Evolutionary conservation across 306 rosid species (phyloP), one percentile per base, ranked within the genome.

Genomic region (Abrus pulchellus): DNA sequence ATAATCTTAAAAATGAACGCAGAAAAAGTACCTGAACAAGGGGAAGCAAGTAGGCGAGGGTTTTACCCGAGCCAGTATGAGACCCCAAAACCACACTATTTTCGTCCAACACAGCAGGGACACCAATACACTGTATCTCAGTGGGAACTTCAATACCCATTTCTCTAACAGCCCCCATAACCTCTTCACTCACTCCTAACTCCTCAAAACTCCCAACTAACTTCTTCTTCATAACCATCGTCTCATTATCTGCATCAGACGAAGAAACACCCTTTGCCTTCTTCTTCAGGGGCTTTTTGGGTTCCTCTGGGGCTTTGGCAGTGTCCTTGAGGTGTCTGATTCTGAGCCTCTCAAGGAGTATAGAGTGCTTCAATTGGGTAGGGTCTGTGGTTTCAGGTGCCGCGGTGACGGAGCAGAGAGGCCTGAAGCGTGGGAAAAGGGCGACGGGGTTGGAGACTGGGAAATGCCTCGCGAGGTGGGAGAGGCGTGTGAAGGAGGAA

Each of bases 41-140:
- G 10, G 99, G 99, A 7, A 95, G 89, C 90, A 95, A 75, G 79
- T 95, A 95, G 72, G 99, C 99, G 32, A 95, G 89, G 44, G 99
- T 95, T 78, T 93, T 93, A 12, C 99, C 99, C 61, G 99, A 95
- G 2, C 99, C 99, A 77, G 99, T 93, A 80, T 93, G 98, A 49
- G 98, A 95, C 72, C 99, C 98, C 86, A 95, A 86, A 74, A 95
- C 97, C 44, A 95, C 97, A 75, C 93, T 92, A 68, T 84, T 88
- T 52, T 84, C 99, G 48, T 87, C 94, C 89, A 93, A 84, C 28
- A 95, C 92, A 64, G 97, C 90, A 12, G 97, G 99, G 4, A 93
- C 78, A 48, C 98, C 99, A 85, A 95, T 89, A 75, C 90, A 75
- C 92, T 95, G 99, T 63, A 95, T 95, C 83, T 95, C 99, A 44